A percentile compares a stretch with the other conserved stretches of the same genome.
phyloP scores from a whole-genome alignment of 78 protist species.

The Dictyostelium brefeldianum region DNA sequence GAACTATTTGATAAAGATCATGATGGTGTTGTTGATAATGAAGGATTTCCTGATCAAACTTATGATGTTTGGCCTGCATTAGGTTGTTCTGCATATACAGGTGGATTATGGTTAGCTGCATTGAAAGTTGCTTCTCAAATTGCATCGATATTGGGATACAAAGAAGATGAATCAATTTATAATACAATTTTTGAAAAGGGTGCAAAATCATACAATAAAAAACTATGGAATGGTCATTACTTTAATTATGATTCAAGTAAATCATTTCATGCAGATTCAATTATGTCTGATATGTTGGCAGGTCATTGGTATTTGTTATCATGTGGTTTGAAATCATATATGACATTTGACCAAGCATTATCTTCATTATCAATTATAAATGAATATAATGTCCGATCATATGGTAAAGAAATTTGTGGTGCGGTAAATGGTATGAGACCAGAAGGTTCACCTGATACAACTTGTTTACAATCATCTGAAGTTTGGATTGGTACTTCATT shows the following conservation, averaged over 20 bases:
- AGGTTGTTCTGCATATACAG: slow-evolving; percentile 80
- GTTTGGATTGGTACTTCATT: slow-evolving; percentile 86
- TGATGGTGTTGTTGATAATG: slow-evolving; percentile 91
- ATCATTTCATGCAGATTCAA: slow-evolving; percentile 35
- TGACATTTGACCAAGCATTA: slow-evolving; percentile 76
- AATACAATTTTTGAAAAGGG: slow-evolving; percentile 64
- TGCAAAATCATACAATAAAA: slow-evolving; percentile 18
- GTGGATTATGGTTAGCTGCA: slow-evolving; percentile 78
- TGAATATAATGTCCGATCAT: slow-evolving; percentile 66
- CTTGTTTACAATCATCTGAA: slow-evolving; percentile 80
- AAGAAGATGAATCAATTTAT: slow-evolving; percentile 62
- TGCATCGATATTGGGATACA: slow-evolving; percentile 50
- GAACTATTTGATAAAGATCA: slow-evolving; percentile 80
- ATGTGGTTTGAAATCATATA: slow-evolving; percentile 47
- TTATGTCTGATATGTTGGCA: slow-evolving; percentile 80
- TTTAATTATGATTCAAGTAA: slow-evolving; percentile 68
- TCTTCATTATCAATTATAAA: slow-evolving; percentile 60
- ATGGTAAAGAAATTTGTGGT: slow-evolving; percentile 65
- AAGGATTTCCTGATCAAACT: slow-evolving; percentile 90
- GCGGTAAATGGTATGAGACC: slow-evolving; percentile 87
- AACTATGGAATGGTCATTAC: slow-evolving; percentile 80
- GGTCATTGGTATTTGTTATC: slow-evolving; percentile 82
- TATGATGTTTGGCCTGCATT: slow-evolving; percentile 81
- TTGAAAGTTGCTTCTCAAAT: slow-evolving; percentile 55
- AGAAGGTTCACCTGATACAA: slow-evolving; percentile 51